Conservation (phyloP, 257 asterid genomes). For the Handroanthus guayacan region DNA sequence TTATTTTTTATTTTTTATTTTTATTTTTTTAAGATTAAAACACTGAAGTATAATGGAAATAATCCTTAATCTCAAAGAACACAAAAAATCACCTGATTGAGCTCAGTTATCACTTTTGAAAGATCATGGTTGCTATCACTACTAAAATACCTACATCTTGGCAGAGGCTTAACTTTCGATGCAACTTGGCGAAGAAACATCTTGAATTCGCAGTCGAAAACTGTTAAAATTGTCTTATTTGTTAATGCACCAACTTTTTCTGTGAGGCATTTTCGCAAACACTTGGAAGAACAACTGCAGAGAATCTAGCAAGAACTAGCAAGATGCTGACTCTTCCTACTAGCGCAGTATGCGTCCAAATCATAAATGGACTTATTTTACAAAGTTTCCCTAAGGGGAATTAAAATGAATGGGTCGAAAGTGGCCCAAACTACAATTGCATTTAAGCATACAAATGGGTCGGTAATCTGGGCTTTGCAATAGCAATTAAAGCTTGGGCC, state of each 20-base stretch:
- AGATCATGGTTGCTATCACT: slow-evolving; percentile 53
- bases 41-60: background rate
- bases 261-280: slow-evolving; percentile 43
- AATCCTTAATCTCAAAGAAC: background rate
- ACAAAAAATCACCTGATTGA: slow-evolving; percentile 65
- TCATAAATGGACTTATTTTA: background rate
- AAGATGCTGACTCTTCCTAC: background rate
- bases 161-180: slow-evolving; percentile 39
- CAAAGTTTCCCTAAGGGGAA: background rate
- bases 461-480: slow-evolving; percentile 71
- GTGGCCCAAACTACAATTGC: background rate
- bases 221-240: background rate
- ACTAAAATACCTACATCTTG: slow-evolving; percentile 53
- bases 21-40: background rate
- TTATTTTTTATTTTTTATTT: too few species aligned
- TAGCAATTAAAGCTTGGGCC: slow-evolving; percentile 69
- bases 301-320: background rate
- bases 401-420: background rate
- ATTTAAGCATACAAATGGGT: slow-evolving; percentile 55
- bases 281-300: background rate
- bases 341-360: background rate
- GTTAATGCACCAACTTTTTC: slow-evolving; percentile 16
- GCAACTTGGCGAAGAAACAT: slow-evolving; percentile 60
- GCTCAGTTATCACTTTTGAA: slow-evolving; percentile 63
- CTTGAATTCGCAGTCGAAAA: slow-evolving; percentile 19